These are phyloP conservation scores for Raphanus raphanistrum DNA, from an alignment of 345 rosid genomes.

Conservation along the genomic window DNA sequence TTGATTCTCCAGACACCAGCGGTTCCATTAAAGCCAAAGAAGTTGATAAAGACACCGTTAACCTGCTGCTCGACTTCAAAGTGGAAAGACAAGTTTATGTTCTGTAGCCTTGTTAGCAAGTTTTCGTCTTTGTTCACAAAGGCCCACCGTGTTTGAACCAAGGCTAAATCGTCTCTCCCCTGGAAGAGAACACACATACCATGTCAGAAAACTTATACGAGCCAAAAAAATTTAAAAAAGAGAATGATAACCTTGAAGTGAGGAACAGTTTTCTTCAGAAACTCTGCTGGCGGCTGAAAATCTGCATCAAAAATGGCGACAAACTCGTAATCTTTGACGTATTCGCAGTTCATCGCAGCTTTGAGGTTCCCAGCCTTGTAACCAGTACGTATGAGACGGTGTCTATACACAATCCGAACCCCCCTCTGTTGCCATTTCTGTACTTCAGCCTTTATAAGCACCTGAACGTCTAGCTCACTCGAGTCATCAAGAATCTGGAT, in stretches of 20 bases:
- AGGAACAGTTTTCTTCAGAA: conserved; percentile 68
- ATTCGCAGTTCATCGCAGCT: conserved; percentile 80
- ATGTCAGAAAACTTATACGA: not conserved
- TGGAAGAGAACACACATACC: not conserved
- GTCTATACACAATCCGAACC: conserved; percentile 68
- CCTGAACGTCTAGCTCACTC: conserved; percentile 54
- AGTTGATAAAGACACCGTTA: conserved; percentile 59
- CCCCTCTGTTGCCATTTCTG: conserved; percentile 68
- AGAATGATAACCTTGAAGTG: conserved; percentile 45
- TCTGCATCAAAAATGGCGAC: conserved; percentile 85
- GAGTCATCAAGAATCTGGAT: conserved; percentile 87
- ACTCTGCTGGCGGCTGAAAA: conserved; percentile 75
- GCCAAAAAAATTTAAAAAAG: not conserved
- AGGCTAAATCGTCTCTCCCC: conserved; percentile 73
- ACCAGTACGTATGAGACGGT: conserved; percentile 74
- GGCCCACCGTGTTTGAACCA: conserved; percentile 76
- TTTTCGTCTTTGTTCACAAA: conserved; percentile 72
- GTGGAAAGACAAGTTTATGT: conserved; percentile 63
- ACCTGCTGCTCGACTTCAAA: conserved; percentile 82
- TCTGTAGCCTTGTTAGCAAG: conserved; percentile 61
- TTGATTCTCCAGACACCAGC: conserved; percentile 91
- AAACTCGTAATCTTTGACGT: conserved; percentile 71
- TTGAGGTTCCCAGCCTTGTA: conserved; percentile 91
- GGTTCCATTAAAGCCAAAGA: conserved; percentile 78
- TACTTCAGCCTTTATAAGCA: conserved; percentile 69